Evolutionary conservation across 805 yeast species (phyloP).

Genomic region (Spathaspora boniae): DNA sequence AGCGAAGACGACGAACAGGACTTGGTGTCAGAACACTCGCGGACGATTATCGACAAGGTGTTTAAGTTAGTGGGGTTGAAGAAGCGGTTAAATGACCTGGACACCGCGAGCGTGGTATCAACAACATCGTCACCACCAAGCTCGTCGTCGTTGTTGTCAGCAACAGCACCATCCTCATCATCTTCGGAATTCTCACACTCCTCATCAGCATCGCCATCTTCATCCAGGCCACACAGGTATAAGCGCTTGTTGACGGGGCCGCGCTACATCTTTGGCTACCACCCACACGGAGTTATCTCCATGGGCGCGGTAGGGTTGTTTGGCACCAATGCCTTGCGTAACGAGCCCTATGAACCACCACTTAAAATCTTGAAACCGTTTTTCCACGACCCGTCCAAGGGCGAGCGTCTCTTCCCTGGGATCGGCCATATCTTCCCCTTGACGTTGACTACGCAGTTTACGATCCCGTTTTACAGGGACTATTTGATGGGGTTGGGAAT

Average conservation of each 20-base stretch:
- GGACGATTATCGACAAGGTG: conserved; percentile 32
- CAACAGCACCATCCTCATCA: background rate
- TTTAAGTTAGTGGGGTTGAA: conserved; percentile 35
- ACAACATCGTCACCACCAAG: background rate
- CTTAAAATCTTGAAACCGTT: conserved; percentile 28
- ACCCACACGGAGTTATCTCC: conserved; percentile 95
- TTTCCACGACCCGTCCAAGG: conserved; percentile 66
- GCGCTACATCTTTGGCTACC: conserved; percentile 84
- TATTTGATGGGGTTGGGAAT: conserved; percentile 78
- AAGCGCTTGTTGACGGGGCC: conserved; percentile 53
- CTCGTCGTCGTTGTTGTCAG: background rate
- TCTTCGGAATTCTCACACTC: too few relatives aligned
- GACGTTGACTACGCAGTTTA: conserved; percentile 81
- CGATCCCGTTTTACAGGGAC: conserved; percentile 81
- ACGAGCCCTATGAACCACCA: conserved; percentile 41
- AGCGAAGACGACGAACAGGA: conserved; percentile 40
- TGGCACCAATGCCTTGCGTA: conserved; percentile 52
- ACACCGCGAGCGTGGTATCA: conserved; percentile 9
- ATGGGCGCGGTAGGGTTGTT: conserved; percentile 85
- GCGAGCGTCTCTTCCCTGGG: conserved; percentile 73
- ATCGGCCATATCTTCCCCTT: conserved; percentile 68
- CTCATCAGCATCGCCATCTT: conserved; percentile 7
- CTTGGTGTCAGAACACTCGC: conserved; percentile 34
- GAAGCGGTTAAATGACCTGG: conserved; percentile 34
- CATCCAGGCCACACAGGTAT: conserved; percentile 12